Evolutionary conservation across 352 stramenopile species (phyloP), one percentile per base, ranked within the genome.

Genomic region (Phytophthora boehmeriae): DNA sequence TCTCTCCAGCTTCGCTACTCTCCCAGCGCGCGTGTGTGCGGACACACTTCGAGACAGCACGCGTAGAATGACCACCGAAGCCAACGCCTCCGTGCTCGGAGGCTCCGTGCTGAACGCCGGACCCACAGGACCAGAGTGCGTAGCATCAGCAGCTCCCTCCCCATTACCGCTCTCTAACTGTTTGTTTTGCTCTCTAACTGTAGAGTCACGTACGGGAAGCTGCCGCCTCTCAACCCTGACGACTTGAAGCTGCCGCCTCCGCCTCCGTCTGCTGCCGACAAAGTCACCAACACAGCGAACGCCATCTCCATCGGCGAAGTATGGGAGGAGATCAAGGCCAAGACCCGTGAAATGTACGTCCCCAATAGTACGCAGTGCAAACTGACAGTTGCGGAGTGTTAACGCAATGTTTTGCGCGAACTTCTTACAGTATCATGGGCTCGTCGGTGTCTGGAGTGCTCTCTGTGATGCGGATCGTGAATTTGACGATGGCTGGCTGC

Each of bases 311-410:
- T 95, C 44, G 58, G 81, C 41, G 86, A 95, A 66, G 80, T 95
- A n/a, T 95, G 84, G 83, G 76, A 80, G 30, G 86, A 95, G 61
- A 70, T 95, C 48, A 93, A 93, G 74, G 66, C 76, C 52, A 95
- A 93, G 68, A 84, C 68, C 9, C 75, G 73, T 46, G 84, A 90
- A 66, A 90, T 93, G 83, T 92, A 52, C 61, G 83, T 80, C 4
- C 13, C 13, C 8, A 19, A 42, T 42, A 42, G 16, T 42, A 16
- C 35, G 11, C 16, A 9, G 8, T 45, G 19, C 25, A 48, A 4
- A 9, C 38, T 45, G 30, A 39, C 8, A 17, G 9, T 34, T 51
- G 22, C 20, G 11, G 47, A 25, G 25, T 34, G 17, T 41, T 69
- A 17, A 59, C 5, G 41, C 35, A 22, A 19, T 39, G 11, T 34